Base-by-base conservation (phyloP, 2,329 filamentous ascomycete genomes). In the Orbilia oligospora region DNA sequence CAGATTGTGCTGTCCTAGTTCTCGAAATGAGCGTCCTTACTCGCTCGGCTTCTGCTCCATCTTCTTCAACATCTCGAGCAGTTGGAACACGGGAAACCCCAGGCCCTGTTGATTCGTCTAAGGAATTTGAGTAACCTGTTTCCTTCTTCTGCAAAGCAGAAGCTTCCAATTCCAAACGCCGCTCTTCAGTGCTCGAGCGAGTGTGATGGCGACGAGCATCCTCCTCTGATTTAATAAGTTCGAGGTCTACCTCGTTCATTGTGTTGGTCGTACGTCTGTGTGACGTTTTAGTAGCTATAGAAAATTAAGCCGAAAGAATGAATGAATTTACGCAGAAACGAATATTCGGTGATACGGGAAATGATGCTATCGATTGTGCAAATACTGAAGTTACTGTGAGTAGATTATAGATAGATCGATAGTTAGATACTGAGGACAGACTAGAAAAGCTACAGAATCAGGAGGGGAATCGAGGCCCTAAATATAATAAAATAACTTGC, bases 241-340 rank as follows among this genome's bases (percentile, higher is more conserved):
- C 73, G 51, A 68, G 30, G 61, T 77, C 73, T 10, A 77, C n/a
- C 51, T 77, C 73, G 38, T 77, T 77, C 73, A 77, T 77, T 24
- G 51, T 49, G 22, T 48, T 64, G 61, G 33, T 30, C 30, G 72
- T 51, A 33, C 16, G n/a, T 9, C 49, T 44, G 44, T 69, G 67
- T 71, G 53, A 68, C 61, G 66, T 64, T 48, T 36, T 56, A 18
- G 16, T 30, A 30, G 6, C 27, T 58, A 22, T 46, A 24, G n/a
- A n/a, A 46, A 44, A n/a, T 56, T 64, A 41, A 72, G 48, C 58
- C 70, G 58, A 66, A 71, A 20, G 18, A 14, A 27, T 53, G 53
- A 12, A 63, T n/a, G n/a, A 30, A 30, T 30, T 3, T 30, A 30
- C 27, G 27, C 27, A 30, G 36, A 12, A 22, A 44, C 55, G 44